Evolutionary conservation across 1,284 basidiomycete genomes (phyloP).

Genomic region (Cryptococcus sp.): DNA sequence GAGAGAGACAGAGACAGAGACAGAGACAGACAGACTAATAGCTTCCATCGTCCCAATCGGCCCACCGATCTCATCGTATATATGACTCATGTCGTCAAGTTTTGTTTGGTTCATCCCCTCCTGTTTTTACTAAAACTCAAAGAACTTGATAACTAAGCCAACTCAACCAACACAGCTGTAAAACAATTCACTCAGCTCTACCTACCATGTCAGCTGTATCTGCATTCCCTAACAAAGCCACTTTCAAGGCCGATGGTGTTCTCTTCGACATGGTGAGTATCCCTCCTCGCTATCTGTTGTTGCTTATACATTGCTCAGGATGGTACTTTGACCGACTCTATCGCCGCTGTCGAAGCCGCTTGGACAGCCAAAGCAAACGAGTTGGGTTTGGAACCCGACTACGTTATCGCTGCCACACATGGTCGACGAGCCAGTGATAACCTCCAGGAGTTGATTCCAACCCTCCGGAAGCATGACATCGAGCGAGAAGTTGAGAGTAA

Average conservation of each 20-base stretch:
- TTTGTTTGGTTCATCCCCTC: too few species aligned
- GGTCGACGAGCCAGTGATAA: slow-evolving; percentile 69
- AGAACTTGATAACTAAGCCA: too few species aligned
- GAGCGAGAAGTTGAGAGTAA: slow-evolving; percentile 58
- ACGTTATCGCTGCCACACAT: slow-evolving; percentile 67
- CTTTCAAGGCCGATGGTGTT: slow-evolving; percentile 59
- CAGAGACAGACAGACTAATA: not conserved
- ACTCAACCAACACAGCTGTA: too few species aligned
- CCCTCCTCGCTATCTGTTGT: not conserved
- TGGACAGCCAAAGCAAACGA: slow-evolving; percentile 70
- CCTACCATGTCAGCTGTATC: not conserved
- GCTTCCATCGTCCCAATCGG: too few species aligned
- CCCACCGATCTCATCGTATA: too few species aligned
- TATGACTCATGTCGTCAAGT: too few species aligned
- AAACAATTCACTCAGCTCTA: too few species aligned
- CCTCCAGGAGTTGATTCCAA: slow-evolving; percentile 58
- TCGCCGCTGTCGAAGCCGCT: slow-evolving; percentile 70
- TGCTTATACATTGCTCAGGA: slow-evolving; percentile 50
- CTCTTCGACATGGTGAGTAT: slow-evolving; percentile 66
- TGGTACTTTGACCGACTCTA: slow-evolving; percentile 69
- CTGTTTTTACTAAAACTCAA: too few species aligned
- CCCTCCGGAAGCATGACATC: slow-evolving; percentile 60
- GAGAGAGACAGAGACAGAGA: not conserved
- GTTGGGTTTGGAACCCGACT: slow-evolving; percentile 60
- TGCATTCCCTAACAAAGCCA: slow-evolving; percentile 9